Evolutionary conservation across 768 basidiomycete genomes (phyloP).

Genomic region (Suillus weaverae): DNA sequence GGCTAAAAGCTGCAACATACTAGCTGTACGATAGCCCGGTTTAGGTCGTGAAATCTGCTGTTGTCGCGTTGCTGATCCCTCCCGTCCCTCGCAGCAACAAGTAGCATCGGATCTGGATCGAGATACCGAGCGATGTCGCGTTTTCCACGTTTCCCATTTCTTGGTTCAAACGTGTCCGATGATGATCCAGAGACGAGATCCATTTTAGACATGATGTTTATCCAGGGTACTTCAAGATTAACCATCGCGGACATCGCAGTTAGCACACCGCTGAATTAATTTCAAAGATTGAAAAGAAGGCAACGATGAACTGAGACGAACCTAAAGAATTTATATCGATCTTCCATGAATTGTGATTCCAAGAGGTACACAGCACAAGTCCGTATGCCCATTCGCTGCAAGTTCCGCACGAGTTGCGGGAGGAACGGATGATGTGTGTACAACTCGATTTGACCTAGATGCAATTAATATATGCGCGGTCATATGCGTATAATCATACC

Average conservation of each 20-base stretch:
- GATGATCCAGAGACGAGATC: slow-evolving; percentile 71
- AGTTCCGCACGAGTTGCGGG: slow-evolving; percentile 79
- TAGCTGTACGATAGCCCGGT: slow-evolving; percentile 92
- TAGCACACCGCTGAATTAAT: slow-evolving; percentile 72
- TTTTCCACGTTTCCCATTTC: slow-evolving; percentile 71
- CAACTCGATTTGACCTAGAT: slow-evolving; percentile 91
- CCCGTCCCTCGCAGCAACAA: slow-evolving; percentile 52
- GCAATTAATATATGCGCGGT: slow-evolving; percentile 11
- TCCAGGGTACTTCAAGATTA: slow-evolving; percentile 93
- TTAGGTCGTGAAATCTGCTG: slow-evolving; percentile 89
- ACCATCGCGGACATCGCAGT: slow-evolving; percentile 99
- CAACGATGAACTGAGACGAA: slow-evolving; percentile 25
- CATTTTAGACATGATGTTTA: slow-evolving; percentile 99
- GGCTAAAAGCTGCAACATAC: slow-evolving; percentile 44
- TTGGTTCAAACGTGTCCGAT: slow-evolving; percentile 46
- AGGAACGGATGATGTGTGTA: slow-evolving; percentile 99
- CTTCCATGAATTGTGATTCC: slow-evolving; percentile 99
- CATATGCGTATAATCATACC: slow-evolving; percentile 44
- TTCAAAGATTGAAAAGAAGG: slow-evolving; percentile 3
- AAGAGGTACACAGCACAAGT: slow-evolving; percentile 91
- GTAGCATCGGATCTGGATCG: slow-evolving; percentile 90
- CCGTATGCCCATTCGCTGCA: slow-evolving; percentile 76
- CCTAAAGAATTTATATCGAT: slow-evolving; percentile 98
- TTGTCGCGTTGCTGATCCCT: slow-evolving; percentile 62
- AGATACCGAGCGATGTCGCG: slow-evolving; percentile 93